These are phyloP conservation scores for Epichloe uncinata DNA, from an alignment of 2,329 filamentous ascomycete genomes.

Conservation along the genomic window DNA sequence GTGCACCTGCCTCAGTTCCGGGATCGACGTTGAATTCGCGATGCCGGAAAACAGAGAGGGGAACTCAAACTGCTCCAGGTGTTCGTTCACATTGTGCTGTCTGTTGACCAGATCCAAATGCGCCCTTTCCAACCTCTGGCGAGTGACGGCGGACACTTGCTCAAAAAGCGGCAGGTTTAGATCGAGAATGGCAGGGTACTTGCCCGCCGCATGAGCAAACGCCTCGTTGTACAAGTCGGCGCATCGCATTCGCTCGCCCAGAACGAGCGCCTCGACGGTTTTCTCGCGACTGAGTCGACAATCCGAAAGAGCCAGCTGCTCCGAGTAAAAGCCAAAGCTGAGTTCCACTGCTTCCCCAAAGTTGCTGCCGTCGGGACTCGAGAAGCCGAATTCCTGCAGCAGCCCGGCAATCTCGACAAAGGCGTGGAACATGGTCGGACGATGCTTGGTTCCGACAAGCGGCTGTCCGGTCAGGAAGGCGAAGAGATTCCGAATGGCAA, in stretches of 20 bases:
- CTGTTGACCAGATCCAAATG: constrained; percentile 67
- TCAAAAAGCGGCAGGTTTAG: constrained; percentile 56
- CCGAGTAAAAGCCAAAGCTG: constrained; percentile 62
- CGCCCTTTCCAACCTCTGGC: constrained; percentile 69
- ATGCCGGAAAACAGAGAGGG: constrained; percentile 79
- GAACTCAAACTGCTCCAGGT: constrained; percentile 82
- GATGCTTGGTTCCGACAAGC: constrained; percentile 42
- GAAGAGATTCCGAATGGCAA: constrained; percentile 51
- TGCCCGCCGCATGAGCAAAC: constrained; percentile 82
- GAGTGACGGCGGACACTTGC: constrained; percentile 56
- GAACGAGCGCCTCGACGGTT: constrained; percentile 76
- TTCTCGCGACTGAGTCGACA: constrained; percentile 73
- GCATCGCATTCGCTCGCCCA: constrained; percentile 78
- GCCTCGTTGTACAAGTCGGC: constrained; percentile 78
- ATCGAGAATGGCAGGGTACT: constrained; percentile 59
- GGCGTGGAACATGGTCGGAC: constrained; percentile 38
- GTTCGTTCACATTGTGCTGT: constrained; percentile 53
- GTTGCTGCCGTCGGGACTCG: constrained; percentile 39
- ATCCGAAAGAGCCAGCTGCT: constrained; percentile 65
- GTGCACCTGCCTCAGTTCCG: constrained; percentile 62
- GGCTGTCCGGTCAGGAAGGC: constrained; percentile 52
- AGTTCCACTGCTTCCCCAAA: constrained; percentile 48
- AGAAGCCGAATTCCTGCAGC: constrained; percentile 45
- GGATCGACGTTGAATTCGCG: constrained; percentile 67
- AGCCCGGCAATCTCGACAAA: constrained; percentile 40